phyloP scores from a whole-genome alignment of 2,329 filamentous ascomycete genomes.

The Metarhizium guizhouense region DNA sequence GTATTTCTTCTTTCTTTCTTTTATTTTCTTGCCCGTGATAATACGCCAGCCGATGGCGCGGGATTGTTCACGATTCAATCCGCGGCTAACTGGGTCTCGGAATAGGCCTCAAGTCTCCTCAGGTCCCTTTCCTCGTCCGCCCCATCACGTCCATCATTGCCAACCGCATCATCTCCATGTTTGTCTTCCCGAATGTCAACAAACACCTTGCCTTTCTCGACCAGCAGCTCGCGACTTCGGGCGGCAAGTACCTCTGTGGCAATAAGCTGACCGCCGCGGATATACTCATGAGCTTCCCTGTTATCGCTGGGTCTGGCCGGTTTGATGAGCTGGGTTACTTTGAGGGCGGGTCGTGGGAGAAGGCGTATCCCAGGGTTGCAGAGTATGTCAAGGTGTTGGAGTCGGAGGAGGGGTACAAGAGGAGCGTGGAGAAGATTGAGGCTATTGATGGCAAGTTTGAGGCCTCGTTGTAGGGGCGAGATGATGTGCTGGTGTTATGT shows the following conservation, averaged over 20 bases:
- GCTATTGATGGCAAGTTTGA: slow-evolving; percentile 35
- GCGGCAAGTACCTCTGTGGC: slow-evolving; percentile 40
- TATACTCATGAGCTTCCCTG: slow-evolving; percentile 43
- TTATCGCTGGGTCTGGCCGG: slow-evolving; percentile 33
- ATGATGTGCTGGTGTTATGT: not conserved
- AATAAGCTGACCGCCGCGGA: slow-evolving; percentile 40
- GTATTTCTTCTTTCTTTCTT: slow-evolving; percentile 14
- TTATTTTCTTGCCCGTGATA: not conserved
- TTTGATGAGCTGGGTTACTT: slow-evolving; percentile 33
- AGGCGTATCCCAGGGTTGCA: slow-evolving; percentile 33
- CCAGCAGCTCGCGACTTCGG: slow-evolving; percentile 36
- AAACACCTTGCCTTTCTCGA: slow-evolving; percentile 42
- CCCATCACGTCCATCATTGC: slow-evolving; percentile 40
- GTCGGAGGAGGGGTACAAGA: slow-evolving; percentile 37
- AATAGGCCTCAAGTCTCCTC: slow-evolving; percentile 33
- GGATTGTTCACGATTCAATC: too few species aligned
- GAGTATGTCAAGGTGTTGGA: slow-evolving; percentile 39
- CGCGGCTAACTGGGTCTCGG: not conserved
- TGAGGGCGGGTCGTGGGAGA: slow-evolving; percentile 29
- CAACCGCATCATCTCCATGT: slow-evolving; percentile 27
- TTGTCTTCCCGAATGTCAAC: slow-evolving; percentile 39
- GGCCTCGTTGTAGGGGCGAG: slow-evolving; percentile 6
- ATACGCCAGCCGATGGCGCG: not conserved
- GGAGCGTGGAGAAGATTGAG: slow-evolving; percentile 38
- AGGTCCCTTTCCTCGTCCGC: slow-evolving; percentile 43